Percentiles rank a stretch among this genome's conserved stretches.
phyloP scores from a whole-genome alignment of 2,329 filamentous ascomycete species.

The Penicillium sp. region DNA sequence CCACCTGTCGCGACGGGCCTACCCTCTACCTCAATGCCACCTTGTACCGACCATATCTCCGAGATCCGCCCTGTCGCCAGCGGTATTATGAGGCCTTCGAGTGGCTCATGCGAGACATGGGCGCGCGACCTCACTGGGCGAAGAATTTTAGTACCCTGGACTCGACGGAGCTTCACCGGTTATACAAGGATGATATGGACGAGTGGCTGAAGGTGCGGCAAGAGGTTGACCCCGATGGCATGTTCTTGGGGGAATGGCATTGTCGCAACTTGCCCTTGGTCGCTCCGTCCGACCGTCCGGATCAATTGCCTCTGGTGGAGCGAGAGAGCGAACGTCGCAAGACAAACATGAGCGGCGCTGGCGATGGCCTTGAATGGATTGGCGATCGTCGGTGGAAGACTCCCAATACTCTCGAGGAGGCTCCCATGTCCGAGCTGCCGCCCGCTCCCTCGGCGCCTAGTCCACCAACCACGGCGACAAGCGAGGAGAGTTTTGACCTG shows the following conservation, averaged over 20 bases:
- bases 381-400: constrained; percentile 40
- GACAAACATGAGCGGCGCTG: constrained; percentile 33
- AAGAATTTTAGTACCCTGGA: constrained; percentile 77
- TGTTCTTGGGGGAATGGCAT: constrained; percentile 93
- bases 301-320: constrained; percentile 48
- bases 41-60: constrained; percentile 78
- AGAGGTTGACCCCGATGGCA: constrained; percentile 74
- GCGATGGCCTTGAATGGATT: constrained; percentile 49
- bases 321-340: constrained; percentile 43
- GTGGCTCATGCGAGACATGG: constrained; percentile 84
- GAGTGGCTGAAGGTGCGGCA: constrained; percentile 71
- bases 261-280: constrained; percentile 63
- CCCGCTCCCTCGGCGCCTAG: constrained; percentile 33
- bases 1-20: constrained; percentile 67
- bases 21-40: constrained; percentile 90
- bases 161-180: constrained; percentile 61
- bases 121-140: constrained; percentile 84
- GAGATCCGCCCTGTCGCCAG: constrained; percentile 73
- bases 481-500: constrained; percentile 54
- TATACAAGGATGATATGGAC: constrained; percentile 70
- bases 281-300: constrained; percentile 17
- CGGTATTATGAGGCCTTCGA: constrained; percentile 90
- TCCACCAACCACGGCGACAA: constrained; percentile 46
- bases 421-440: constrained; percentile 15
- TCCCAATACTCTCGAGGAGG: constrained; percentile 19